Percentiles rank a stretch among this genome's conserved stretches.
Conservation (phyloP, 768 basidiomycete genomes). For the Jaapia argillacea region DNA sequence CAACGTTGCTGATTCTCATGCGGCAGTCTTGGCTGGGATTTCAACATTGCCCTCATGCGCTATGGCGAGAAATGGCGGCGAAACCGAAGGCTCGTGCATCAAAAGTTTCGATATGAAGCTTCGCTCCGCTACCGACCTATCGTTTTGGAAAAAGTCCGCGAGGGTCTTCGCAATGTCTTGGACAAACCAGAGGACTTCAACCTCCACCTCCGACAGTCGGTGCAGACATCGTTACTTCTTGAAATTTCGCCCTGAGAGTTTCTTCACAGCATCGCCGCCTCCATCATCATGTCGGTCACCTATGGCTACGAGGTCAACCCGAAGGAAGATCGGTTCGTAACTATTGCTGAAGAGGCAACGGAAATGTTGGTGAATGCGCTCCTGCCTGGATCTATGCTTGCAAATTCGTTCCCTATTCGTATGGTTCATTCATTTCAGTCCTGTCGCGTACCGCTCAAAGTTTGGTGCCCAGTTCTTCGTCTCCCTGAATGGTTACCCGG, state of each 20-base stretch:
- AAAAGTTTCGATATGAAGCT: neutral
- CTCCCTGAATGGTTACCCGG: too few species aligned
- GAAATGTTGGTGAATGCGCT: neutral
- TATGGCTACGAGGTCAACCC: neutral
- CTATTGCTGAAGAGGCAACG: neutral
- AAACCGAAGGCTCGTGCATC: constrained; percentile 6
- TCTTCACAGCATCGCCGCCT: neutral
- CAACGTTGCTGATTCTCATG: too few species aligned
- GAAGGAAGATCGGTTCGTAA: neutral
- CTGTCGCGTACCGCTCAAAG: too few species aligned
- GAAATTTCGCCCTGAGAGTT: neutral
- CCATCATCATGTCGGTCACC: neutral
- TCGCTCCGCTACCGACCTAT: neutral
- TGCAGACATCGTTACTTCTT: neutral
- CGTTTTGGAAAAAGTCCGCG: neutral
- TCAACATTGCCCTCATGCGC: constrained; percentile 2
- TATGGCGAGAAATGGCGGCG: constrained; percentile 7
- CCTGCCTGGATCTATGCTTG: neutral
- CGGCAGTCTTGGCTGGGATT: constrained; percentile 8
- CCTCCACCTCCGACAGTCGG: neutral
- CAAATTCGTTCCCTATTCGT: neutral
- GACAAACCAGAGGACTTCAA: neutral
- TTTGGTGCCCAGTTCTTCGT: too few species aligned
- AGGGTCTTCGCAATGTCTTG: neutral
- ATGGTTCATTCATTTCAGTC: too few species aligned